Percentiles rank a stretch among this genome's conserved stretches.
Conservation (phyloP, 2,329 filamentous ascomycete species). For the Neofusicoccum ribis region DNA sequence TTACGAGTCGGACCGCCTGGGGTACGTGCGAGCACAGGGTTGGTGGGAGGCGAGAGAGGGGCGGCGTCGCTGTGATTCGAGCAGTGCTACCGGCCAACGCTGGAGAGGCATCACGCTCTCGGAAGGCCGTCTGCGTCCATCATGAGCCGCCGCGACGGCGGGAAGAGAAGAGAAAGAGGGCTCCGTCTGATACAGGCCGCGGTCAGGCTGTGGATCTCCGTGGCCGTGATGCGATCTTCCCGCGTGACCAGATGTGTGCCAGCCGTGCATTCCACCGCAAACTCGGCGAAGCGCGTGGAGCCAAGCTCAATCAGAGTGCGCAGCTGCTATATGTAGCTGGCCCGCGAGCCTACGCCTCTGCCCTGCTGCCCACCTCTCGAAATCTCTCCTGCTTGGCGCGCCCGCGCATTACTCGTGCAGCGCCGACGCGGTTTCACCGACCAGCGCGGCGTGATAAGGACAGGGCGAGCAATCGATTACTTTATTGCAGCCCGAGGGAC, state of each 20-base stretch:
- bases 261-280: slow-evolving; percentile 6
- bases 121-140: not conserved
- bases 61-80: slow-evolving; percentile 5
- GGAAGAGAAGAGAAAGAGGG: not conserved
- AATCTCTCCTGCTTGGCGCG: not conserved
- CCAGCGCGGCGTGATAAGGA: not conserved
- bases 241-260: slow-evolving; percentile 19
- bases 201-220: slow-evolving; percentile 17
- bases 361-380: not conserved
- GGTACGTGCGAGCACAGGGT: slow-evolving; percentile 17
- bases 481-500: not conserved
- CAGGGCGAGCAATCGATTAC: not conserved
- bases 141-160: slow-evolving; percentile 2
- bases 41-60: slow-evolving; percentile 14
- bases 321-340: not conserved
- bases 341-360: not conserved
- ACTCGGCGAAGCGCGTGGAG: not conserved
- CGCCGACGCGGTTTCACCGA: not conserved
- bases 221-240: slow-evolving; percentile 12
- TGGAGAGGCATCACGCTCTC: slow-evolving; percentile 10
- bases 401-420: not conserved
- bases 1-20: slow-evolving; percentile 13
- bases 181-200: slow-evolving; percentile 4
- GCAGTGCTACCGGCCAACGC: slow-evolving; percentile 13
- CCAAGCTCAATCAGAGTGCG: not conserved